These are phyloP conservation scores for Flaveria linearis DNA, from an alignment of 129 eudicot genomes.

Conservation along the genomic window DNA sequence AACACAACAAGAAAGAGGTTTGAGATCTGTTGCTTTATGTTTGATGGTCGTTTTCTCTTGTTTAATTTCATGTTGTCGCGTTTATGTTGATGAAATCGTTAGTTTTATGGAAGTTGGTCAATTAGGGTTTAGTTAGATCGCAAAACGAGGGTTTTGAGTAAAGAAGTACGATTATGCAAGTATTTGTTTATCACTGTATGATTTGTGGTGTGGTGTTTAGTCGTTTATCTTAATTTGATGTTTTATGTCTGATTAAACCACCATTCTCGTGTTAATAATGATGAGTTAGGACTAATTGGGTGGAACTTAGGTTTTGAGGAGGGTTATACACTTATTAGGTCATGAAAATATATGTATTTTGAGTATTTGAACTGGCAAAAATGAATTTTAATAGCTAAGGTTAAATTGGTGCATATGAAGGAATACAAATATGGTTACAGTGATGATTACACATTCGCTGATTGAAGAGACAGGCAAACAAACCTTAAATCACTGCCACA, in stretches of 20 bases:
- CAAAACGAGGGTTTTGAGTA: constrained; percentile 20
- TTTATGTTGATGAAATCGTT: constrained; percentile 11
- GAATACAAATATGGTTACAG: neutral
- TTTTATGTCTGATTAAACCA: neutral
- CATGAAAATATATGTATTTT: neutral
- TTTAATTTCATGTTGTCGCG: neutral
- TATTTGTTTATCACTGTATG: neutral
- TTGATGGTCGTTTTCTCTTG: neutral
- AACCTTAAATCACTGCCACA: neutral
- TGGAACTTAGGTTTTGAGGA: too few species aligned
- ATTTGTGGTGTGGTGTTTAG: neutral
- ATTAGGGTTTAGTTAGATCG: neutral
- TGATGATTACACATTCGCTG: neutral
- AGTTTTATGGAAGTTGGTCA: neutral
- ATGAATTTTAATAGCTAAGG: neutral
- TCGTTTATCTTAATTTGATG: neutral
- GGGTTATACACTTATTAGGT: neutral
- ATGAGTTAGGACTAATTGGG: neutral
- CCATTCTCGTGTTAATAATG: neutral
- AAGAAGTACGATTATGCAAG: too few species aligned
- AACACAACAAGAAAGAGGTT: constrained; percentile 57
- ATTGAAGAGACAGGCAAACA: neutral
- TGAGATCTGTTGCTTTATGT: neutral
- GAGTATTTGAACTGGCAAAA: neutral
- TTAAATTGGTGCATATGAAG: neutral